phyloP scores from a whole-genome alignment of 2,329 filamentous ascomycete genomes.

The Didymella sp. region DNA sequence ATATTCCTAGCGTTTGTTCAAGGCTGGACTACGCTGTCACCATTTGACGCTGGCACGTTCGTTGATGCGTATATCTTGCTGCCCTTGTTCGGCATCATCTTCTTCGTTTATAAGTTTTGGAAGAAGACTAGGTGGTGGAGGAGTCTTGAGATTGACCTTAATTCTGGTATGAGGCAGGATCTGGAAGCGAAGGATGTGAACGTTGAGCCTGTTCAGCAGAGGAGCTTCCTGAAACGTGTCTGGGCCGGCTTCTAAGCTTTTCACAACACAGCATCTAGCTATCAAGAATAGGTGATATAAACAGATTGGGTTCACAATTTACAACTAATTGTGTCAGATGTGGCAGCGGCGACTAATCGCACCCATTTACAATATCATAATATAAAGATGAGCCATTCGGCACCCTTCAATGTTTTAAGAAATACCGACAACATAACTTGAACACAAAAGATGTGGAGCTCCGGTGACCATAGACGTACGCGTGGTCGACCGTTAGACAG shows the following conservation, averaged over 20 bases:
- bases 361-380: neutral
- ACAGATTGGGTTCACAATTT: neutral
- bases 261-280: neutral
- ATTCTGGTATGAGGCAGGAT: constrained; percentile 48
- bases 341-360: neutral
- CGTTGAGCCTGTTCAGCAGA: constrained; percentile 16
- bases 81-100: constrained; percentile 58
- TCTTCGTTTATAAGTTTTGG: constrained; percentile 56
- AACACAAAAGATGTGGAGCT: neutral
- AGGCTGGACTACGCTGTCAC: constrained; percentile 61
- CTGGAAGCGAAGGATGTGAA: constrained; percentile 40
- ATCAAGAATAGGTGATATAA: neutral
- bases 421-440: neutral
- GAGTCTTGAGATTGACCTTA: constrained; percentile 50
- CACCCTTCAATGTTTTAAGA: too few species aligned
- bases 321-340: neutral
- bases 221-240: constrained; percentile 25
- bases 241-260: constrained; percentile 21
- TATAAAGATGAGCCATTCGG: neutral
- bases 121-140: constrained; percentile 48
- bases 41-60: constrained; percentile 59
- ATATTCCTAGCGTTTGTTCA: constrained; percentile 61
- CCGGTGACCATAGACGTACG: neutral
- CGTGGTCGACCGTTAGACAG: neutral
- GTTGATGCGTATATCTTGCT: constrained; percentile 63